Evolutionary conservation across 257 asterid species (phyloP), one percentile per base, ranked within the genome.

Genomic region (Linderniella brevidens): DNA sequence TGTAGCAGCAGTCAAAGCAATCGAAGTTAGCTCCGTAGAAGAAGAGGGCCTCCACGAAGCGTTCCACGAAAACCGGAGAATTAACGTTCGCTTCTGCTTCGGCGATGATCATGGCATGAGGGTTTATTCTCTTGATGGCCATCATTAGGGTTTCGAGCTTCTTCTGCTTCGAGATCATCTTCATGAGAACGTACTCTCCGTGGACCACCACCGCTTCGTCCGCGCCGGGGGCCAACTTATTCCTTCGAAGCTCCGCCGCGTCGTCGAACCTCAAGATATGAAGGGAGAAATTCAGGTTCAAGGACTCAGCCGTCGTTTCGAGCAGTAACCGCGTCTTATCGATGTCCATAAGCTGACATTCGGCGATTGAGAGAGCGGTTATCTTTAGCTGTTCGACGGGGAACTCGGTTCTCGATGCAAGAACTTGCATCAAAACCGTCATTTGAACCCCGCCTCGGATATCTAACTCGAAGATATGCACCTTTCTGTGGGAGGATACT

Each of bases 71-170:
- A 13, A 47, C 47, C 0, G 75, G 77, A 15, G 77, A 65, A 11
- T 79, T 75, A 38, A 61, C 62, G 55, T 68, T 76, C 9, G 66
- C 78, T 52, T 79, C 86, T 3, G 60, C 70, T 49, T 79, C 92
- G 1, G 58, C 37, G 0, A 76, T 54, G 19, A 76, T 59, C 75
- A 72, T 68, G 37, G 66, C 62, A 12, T 59, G 29, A 8, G 71
- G 75, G 7, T 51, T 68, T 4, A 70, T 32, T 1, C 7, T 37
- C 55, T 36, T 68, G 51, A 68, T 17, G 50, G 71, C 64, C 38
- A 54, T 55, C 71, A 80, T 63, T 13, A 74, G 11, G 17, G 54
- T 56, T 5, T 72, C 68, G 8, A 80, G 62, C 13, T 46, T 36
- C 1, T 64, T 50, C 8, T 67, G 84, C 63, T 25, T 42, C 1